phyloP scores from a whole-genome alignment of 306 rosid species.

The Acmispon strigosus region DNA sequence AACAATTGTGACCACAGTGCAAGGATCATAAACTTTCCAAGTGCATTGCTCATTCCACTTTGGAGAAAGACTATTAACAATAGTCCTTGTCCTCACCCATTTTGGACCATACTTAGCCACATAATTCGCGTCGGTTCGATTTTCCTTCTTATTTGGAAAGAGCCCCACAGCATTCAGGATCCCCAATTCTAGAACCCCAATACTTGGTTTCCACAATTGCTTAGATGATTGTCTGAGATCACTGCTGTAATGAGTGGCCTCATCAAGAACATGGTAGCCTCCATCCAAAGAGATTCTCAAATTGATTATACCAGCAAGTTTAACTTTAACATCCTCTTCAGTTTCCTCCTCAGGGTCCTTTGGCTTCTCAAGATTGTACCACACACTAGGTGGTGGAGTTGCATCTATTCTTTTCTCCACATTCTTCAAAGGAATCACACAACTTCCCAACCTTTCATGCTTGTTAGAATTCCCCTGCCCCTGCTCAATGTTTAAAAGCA shows the following conservation, averaged over 20 bases:
- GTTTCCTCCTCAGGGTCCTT: not conserved
- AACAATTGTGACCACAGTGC: slow-evolving; percentile 39
- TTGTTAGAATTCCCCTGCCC: slow-evolving; percentile 10
- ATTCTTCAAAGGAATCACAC: slow-evolving; percentile 25
- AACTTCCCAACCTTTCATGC: slow-evolving; percentile 23
- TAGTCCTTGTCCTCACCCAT: slow-evolving; percentile 50
- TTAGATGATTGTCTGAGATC: slow-evolving; percentile 37
- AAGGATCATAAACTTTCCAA: slow-evolving; percentile 48
- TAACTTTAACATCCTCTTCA: not conserved
- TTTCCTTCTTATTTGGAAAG: slow-evolving; percentile 38
- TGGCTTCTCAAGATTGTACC: slow-evolving; percentile 17
- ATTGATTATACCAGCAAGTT: not conserved
- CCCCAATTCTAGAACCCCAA: slow-evolving; percentile 47
- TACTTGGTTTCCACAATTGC: slow-evolving; percentile 19
- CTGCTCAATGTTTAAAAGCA: slow-evolving; percentile 23
- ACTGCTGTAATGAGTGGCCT: slow-evolving; percentile 37
- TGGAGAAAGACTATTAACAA: slow-evolving; percentile 30
- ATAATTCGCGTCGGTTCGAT: slow-evolving; percentile 37
- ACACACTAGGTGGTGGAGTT: slow-evolving; percentile 12
- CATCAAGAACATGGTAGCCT: slow-evolving; percentile 55
- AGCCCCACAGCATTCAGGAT: slow-evolving; percentile 33
- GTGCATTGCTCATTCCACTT: slow-evolving; percentile 36
- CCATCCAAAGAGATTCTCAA: slow-evolving; percentile 46
- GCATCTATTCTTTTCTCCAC: slow-evolving; percentile 21
- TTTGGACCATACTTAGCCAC: slow-evolving; percentile 47